Percentiles rank a stretch among this genome's conserved stretches.
Conservation (phyloP, 2,329 filamentous ascomycete genomes). For the Alternaria gaisen region DNA sequence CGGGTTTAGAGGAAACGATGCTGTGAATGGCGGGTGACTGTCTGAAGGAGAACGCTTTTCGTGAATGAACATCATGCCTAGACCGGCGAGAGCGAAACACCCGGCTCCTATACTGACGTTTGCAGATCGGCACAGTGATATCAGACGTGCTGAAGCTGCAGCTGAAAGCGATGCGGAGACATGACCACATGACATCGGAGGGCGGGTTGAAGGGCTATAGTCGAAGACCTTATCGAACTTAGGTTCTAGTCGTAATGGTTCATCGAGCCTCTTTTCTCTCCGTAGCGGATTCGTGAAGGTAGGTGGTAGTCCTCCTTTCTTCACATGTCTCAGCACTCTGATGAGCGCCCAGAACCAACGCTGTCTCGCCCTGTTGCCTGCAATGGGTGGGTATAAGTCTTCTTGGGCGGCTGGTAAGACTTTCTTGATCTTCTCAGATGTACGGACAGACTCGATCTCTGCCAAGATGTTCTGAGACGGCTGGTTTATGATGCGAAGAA, state of each 20-base stretch:
- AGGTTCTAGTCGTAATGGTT: conserved; percentile 35
- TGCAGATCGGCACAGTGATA: conserved; percentile 51
- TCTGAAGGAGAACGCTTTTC: conserved; percentile 41
- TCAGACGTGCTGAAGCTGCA: conserved; percentile 46
- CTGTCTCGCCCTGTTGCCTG: conserved; percentile 50
- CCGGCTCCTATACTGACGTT: conserved; percentile 55
- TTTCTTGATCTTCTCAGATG: conserved; percentile 26
- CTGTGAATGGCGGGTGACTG: conserved; percentile 50
- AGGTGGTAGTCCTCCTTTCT: conserved; percentile 46
- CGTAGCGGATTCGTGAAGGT: conserved; percentile 56
- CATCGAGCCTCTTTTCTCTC: conserved; percentile 26
- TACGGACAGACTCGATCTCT: conserved; percentile 14
- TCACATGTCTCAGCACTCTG: conserved; percentile 55
- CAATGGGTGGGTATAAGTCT: conserved; percentile 55
- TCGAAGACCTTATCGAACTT: conserved; percentile 51
- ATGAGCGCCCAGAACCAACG: conserved; percentile 60
- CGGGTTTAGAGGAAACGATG: conserved; percentile 59
- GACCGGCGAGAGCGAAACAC: conserved; percentile 56
- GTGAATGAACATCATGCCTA: conserved; percentile 59
- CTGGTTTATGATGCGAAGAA: conserved; percentile 41
- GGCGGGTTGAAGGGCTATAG: conserved; percentile 44
- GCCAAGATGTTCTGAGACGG: conserved; percentile 10
- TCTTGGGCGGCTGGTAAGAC: conserved; percentile 57
- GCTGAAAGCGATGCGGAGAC: conserved; percentile 44
- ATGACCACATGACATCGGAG: conserved; percentile 51